A percentile compares a stretch with the other conserved stretches of the same genome.
Conservation (phyloP, 2,329 filamentous ascomycete species). For the Colletotrichum melonis region DNA sequence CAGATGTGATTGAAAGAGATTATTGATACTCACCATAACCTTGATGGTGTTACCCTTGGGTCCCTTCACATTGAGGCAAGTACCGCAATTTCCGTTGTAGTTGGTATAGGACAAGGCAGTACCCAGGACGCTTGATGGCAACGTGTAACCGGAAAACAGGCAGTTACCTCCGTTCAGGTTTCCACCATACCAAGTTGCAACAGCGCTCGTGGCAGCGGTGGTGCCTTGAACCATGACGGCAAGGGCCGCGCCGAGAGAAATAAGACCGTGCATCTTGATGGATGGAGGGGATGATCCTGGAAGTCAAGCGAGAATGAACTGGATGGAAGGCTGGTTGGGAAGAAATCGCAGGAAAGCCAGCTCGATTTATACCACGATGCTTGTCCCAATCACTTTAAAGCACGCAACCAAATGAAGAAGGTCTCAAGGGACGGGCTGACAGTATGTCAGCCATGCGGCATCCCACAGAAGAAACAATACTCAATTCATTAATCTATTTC, state of each 20-base stretch:
- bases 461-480: neutral
- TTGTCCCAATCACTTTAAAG: neutral
- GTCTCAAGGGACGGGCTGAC: neutral
- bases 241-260: neutral
- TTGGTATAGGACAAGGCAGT: constrained; percentile 25
- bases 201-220: constrained; percentile 19
- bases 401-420: neutral
- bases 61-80: constrained; percentile 27
- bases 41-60: constrained; percentile 30
- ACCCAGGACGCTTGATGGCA: constrained; percentile 16
- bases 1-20: neutral
- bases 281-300: neutral
- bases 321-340: neutral
- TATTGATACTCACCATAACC: constrained; percentile 15
- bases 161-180: constrained; percentile 28
- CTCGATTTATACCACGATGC: neutral
- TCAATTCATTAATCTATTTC: constrained; percentile 4
- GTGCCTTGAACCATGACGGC: constrained; percentile 22
- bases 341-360: neutral
- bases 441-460: neutral
- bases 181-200: constrained; percentile 24
- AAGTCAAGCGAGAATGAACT: neutral
- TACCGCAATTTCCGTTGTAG: constrained; percentile 29
- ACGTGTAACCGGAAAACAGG: constrained; percentile 20
- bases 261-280: constrained; percentile 12